Percentiles rank a stretch among this genome's conserved stretches.
phyloP scores from a whole-genome alignment of 805 yeast genomes.

The Metschnikowia continentalis region DNA sequence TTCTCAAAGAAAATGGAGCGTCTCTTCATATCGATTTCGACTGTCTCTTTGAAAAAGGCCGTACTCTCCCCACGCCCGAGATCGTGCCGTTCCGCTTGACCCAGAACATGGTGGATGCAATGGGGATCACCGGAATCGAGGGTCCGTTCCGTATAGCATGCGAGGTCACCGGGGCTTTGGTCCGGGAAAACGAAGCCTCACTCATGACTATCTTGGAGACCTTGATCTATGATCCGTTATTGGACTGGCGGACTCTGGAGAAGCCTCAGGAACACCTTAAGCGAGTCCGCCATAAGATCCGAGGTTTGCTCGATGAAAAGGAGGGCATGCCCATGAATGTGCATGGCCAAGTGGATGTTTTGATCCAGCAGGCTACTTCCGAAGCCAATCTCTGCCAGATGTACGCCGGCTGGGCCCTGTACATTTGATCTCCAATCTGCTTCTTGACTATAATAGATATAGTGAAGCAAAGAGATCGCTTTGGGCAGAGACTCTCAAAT shows the following conservation, averaged over 20 bases:
- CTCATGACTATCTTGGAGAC: conserved; percentile 90
- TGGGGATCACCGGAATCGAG: conserved; percentile 84
- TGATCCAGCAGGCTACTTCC: conserved; percentile 78
- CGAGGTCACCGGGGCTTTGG: conserved; percentile 71
- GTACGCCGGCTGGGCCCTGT: conserved; percentile 88
- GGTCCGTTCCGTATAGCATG: conserved; percentile 84
- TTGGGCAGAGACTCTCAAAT: too few species aligned
- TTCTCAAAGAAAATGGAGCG: conserved; percentile 70
- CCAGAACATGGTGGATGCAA: conserved; percentile 81
- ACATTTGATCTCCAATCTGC: conserved; percentile 5
- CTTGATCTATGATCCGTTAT: conserved; percentile 85
- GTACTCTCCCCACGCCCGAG: conserved; percentile 76
- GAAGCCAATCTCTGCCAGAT: conserved; percentile 68
- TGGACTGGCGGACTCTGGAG: conserved; percentile 60
- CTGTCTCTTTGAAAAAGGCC: conserved; percentile 86
- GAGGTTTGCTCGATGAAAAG: conserved; percentile 73
- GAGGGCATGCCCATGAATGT: conserved; percentile 87
- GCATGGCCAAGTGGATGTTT: conserved; percentile 86
- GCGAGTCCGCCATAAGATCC: conserved; percentile 69
- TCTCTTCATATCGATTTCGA: conserved; percentile 95
- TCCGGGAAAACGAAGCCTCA: conserved; percentile 76
- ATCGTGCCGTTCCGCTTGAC: conserved; percentile 92
- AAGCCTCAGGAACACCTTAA: conserved; percentile 67
- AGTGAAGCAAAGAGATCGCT: too few species aligned
- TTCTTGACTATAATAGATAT: too few species aligned